phyloP scores from a whole-genome alignment of 2,329 filamentous ascomycete genomes.

The Monosporascus sp. region DNA sequence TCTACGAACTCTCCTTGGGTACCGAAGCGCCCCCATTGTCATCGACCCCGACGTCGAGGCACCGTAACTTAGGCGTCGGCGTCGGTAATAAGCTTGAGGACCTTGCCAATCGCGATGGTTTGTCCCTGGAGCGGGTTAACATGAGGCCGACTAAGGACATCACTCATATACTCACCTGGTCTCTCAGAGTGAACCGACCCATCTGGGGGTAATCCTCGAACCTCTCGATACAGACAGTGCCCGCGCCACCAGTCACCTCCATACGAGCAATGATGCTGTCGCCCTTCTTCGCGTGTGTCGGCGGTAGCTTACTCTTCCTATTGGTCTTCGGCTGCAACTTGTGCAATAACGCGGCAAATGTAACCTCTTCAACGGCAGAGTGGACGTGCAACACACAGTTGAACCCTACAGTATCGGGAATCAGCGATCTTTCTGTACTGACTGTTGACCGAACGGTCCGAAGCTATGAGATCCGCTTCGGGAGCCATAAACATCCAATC shows the following conservation, averaged over 20 bases:
- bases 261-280: slow-evolving; percentile 87
- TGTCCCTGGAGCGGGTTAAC: slow-evolving; percentile 62
- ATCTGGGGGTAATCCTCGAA: slow-evolving; percentile 97
- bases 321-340: slow-evolving; percentile 93
- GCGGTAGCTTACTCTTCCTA: slow-evolving; percentile 87
- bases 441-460: too few relatives aligned
- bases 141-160: slow-evolving; percentile 2
- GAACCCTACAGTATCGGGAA: slow-evolving; percentile 48
- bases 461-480: too few relatives aligned
- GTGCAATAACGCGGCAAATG: slow-evolving; percentile 81
- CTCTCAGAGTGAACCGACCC: slow-evolving; percentile 83
- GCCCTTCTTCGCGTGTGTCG: slow-evolving; percentile 79
- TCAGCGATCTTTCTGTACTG: not conserved
- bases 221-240: slow-evolving; percentile 83
- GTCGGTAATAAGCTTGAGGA: slow-evolving; percentile 72
- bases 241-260: slow-evolving; percentile 79
- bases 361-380: slow-evolving; percentile 95
- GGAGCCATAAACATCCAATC: too few relatives aligned
- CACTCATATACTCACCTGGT: slow-evolving; percentile 57
- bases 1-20: too few relatives aligned
- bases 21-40: not conserved
- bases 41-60: not conserved
- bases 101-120: slow-evolving; percentile 99
- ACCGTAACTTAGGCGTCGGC: slow-evolving; percentile 21
- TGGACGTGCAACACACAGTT: slow-evolving; percentile 98